Evolutionary conservation across 2,329 filamentous ascomycete species (phyloP), one percentile per base, ranked within the genome.

Genomic region (Fusarium sp.): DNA sequence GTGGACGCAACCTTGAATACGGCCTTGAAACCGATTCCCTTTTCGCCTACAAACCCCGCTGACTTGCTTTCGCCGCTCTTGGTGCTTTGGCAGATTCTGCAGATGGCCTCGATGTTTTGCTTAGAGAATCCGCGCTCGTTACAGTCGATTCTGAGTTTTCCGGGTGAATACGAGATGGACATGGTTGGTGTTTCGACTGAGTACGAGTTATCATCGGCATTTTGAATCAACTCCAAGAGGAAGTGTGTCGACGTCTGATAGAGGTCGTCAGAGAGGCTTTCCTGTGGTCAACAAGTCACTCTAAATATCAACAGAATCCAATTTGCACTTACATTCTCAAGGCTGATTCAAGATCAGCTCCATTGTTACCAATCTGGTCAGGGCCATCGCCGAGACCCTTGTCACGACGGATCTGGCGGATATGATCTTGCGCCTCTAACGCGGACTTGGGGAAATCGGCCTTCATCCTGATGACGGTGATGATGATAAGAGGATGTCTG

Each of bases 121-220:
- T 66, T 60, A 20, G 64, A 71, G 69, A 82, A 82, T 13, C 80
- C 80, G 16, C 67, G 38, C 69, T 83, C 82, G 66, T 84, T 84
- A 68, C 80, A 82, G 45, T 81, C 82, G 18, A 83, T 75, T 5
- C 75, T 73, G 20, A 84, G 68, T 50, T 10, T 61, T 47, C n/a
- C 24, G 35, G 35, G 60, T 16, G 20, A 54, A 42, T 38, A n/a
- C 34, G 45, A 31, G 31, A 31, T 31, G 10, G 56, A 40, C 29
- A 76, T 66, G 66, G 57, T 62, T 14, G 35, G 42, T 27, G 24
- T 61, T 8, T 45, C 54, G 8, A 11, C 27, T 8, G 4, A n/a
- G 66, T 83, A 84, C 9, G n/a, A 65, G 70, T 83, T 84, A 71
- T 84, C 84, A 57, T 85, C 83, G 6, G 83, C 83, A 73, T 85